Percentiles rank a stretch among this genome's conserved stretches.
Evolutionary conservation across 2,329 filamentous ascomycete genomes (phyloP).

Genomic region (Ceratocystis diversiconidia): DNA sequence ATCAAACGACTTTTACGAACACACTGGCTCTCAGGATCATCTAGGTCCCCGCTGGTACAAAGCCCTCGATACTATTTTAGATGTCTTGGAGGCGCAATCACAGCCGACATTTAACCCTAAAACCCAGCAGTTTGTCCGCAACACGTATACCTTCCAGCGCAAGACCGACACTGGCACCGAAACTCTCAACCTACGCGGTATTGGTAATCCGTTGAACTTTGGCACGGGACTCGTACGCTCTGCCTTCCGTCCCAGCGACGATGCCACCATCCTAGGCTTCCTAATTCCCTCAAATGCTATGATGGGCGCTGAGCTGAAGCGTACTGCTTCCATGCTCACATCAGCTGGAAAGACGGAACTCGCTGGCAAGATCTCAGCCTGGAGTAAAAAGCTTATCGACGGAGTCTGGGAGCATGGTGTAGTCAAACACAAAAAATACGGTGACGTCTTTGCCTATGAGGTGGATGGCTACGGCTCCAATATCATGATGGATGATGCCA

Average conservation of each 20-base stretch:
- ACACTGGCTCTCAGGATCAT: slow-evolving; percentile 66
- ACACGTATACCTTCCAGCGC: slow-evolving; percentile 79
- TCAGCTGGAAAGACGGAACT: slow-evolving; percentile 41
- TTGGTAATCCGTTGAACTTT: slow-evolving; percentile 80
- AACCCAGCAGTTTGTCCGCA: slow-evolving; percentile 49
- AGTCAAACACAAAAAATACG: slow-evolving; percentile 58
- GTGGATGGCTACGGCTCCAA: slow-evolving; percentile 74
- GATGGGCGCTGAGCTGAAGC: slow-evolving; percentile 79
- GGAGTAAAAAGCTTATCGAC: slow-evolving; percentile 49
- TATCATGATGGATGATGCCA: slow-evolving; percentile 82
- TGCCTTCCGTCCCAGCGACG: slow-evolving; percentile 88
- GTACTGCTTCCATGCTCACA: slow-evolving; percentile 55
- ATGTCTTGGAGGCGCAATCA: slow-evolving; percentile 65
- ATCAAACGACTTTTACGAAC: slow-evolving; percentile 70
- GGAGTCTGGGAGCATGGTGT: slow-evolving; percentile 80
- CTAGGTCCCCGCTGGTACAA: slow-evolving; percentile 63
- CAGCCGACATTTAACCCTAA: slow-evolving; percentile 62
- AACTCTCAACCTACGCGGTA: slow-evolving; percentile 65
- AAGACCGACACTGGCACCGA: slow-evolving; percentile 72
- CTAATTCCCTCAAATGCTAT: slow-evolving; percentile 93
- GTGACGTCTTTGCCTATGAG: slow-evolving; percentile 72
- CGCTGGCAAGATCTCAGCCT: slow-evolving; percentile 41
- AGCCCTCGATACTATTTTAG: slow-evolving; percentile 60
- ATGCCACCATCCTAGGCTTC: slow-evolving; percentile 86
- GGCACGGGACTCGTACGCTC: slow-evolving; percentile 78